Base-by-base conservation (phyloP, 192 early-diverging fungal species). In the Coemansia sp. region DNA sequence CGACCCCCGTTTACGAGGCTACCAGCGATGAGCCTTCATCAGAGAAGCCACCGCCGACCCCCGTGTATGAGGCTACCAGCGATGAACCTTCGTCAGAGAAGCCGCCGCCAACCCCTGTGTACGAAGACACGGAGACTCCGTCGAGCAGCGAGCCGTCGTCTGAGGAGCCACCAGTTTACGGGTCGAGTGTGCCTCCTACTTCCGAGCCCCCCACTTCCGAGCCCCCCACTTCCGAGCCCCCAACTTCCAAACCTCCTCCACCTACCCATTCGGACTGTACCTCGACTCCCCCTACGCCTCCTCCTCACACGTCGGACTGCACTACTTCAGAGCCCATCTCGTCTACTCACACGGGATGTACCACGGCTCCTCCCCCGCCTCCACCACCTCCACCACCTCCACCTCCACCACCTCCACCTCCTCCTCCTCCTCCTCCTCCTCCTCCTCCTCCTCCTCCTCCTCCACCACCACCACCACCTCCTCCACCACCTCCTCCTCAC, bases 81-180 rank as follows among this genome's bases (percentile, higher is more conserved):
- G 70, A 72, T 24, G 63, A 55, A 26, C 70, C 63, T 1, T 58
- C 63, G 27, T 52, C 56, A 9, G 63, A 65, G 26, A 53, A 65
- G 18, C 46, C 63, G 0, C n/a, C n/a, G n/a, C 53, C 65, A 19
- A 57, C 43, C 37, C 17, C 17, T 26, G 59, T 44, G 2, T 61
- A 61, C 36, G 34, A 61, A 22, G 59, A 32, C 18, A 55, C 53
- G 9, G 56, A 66, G 34, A 56, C 64, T 21, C 24, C 48, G 4
- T 52, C 58, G 9, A 53, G 59, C 27, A 53, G 59, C 27, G 67
- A 62, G 60, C 67, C 67, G 10, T 52, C 67, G 2, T 19, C 27
- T 2, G 40, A 43, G 62, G 53, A 34, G 41, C 38, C 39, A 4
- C 38, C 38, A 32, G 48, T 50, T 4, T 56, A 37, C 15, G 55